Conservation (phyloP, 192 early-diverging fungal genomes). For the Gigaspora rosea region DNA sequence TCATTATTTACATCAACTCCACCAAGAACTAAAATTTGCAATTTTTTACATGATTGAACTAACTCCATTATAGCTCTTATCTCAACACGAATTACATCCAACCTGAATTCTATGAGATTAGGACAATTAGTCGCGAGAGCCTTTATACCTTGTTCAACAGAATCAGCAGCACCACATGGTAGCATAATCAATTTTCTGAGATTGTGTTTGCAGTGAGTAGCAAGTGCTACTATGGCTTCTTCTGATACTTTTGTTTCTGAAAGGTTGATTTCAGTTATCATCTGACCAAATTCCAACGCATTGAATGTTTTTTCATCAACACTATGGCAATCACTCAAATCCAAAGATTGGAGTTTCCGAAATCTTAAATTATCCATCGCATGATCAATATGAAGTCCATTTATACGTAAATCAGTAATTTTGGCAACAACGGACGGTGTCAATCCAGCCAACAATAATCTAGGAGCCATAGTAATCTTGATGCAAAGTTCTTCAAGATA, state of each 20-base stretch:
- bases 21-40: conserved; percentile 14
- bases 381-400: conserved; percentile 16
- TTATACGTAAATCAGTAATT: conserved; percentile 23
- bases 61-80: conserved; percentile 21
- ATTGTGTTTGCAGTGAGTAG: conserved; percentile 18
- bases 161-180: conserved; percentile 26
- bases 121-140: conserved; percentile 18
- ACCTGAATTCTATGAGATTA: conserved; percentile 21
- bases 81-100: conserved; percentile 28
- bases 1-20: conserved; percentile 26
- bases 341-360: conserved; percentile 6
- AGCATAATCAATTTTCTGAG: conserved; percentile 22
- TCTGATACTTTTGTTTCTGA: conserved; percentile 24
- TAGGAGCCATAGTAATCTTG: conserved; percentile 11
- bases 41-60: conserved; percentile 19
- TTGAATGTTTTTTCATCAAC: conserved; percentile 18
- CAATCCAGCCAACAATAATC: background rate
- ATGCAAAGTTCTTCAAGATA: conserved; percentile 25
- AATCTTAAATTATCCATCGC: conserved; percentile 10
- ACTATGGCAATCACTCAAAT: conserved; percentile 16
- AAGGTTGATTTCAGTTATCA: conserved; percentile 20
- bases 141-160: conserved; percentile 18
- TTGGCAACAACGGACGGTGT: conserved; percentile 10
- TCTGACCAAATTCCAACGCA: conserved; percentile 11
- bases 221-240: conserved; percentile 19